phyloP scores from a whole-genome alignment of 441 rosid species.

The Viola pubescens region DNA sequence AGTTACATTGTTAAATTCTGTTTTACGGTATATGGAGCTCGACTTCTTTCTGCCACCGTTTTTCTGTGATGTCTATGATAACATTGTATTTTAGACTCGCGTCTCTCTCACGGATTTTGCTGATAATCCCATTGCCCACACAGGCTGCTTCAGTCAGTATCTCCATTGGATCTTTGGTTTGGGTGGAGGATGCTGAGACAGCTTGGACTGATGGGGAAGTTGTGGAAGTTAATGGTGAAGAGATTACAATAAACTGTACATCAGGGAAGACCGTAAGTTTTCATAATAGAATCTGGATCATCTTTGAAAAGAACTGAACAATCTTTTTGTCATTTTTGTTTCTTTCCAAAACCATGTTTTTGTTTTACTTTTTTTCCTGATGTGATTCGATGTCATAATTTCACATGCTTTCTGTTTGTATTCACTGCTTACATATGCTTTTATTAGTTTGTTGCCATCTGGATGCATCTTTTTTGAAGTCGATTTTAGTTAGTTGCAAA shows the following conservation, averaged over 20 bases:
- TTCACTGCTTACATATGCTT: neutral
- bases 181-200: conserved; percentile 74
- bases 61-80: neutral
- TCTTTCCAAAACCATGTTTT: neutral
- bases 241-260: conserved; percentile 40
- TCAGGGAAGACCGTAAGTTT: conserved; percentile 59
- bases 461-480: neutral
- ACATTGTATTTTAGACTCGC: too few species aligned
- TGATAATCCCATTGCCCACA: conserved; percentile 13
- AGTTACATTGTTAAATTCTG: neutral
- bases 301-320: conserved; percentile 34
- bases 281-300: neutral
- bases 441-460: too few species aligned
- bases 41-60: neutral
- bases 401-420: neutral
- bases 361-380: neutral
- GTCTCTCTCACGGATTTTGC: conserved; percentile 1
- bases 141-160: conserved; percentile 50
- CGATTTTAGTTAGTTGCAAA: neutral
- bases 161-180: conserved; percentile 62
- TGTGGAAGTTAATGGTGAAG: conserved; percentile 46
- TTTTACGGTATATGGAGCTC: neutral
- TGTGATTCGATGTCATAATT: neutral
- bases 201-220: conserved; percentile 92
- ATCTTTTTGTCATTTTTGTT: conserved; percentile 30